These are phyloP conservation scores for Calonectria hawksworthii DNA, from an alignment of 2,329 filamentous ascomycete species.

Conservation along the genomic window DNA sequence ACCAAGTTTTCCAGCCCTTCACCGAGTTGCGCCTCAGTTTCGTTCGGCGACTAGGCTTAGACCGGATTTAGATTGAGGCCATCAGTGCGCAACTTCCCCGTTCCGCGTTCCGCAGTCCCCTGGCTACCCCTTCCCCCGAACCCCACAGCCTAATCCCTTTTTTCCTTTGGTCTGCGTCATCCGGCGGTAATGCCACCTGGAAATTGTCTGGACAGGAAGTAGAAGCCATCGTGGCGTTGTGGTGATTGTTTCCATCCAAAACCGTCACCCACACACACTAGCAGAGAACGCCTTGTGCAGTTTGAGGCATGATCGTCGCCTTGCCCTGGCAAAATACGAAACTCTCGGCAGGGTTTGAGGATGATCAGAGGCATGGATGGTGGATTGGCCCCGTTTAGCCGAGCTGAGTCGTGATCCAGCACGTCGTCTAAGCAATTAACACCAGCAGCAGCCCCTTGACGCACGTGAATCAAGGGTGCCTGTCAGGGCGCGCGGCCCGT, in stretches of 20 bases:
- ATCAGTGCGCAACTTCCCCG: background rate
- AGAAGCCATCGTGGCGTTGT: background rate
- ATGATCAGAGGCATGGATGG: conserved; percentile 1
- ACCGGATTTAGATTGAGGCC: background rate
- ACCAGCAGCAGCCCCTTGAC: background rate
- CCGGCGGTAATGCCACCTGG: background rate
- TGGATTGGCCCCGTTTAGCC: background rate
- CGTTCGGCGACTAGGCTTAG: background rate
- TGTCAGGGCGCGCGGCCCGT: too few relatives aligned
- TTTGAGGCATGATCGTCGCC: background rate
- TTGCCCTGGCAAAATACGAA: background rate
- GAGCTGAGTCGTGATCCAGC: background rate
- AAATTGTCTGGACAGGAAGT: background rate
- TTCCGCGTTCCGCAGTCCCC: background rate
- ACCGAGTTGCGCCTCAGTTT: background rate
- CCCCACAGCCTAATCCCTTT: background rate
- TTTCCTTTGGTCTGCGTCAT: background rate
- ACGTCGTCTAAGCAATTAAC: too few relatives aligned
- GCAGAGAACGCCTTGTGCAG: background rate
- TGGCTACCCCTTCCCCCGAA: background rate
- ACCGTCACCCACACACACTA: background rate
- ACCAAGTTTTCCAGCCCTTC: background rate
- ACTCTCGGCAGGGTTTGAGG: background rate
- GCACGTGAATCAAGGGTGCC: background rate
- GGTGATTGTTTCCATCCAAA: background rate